phyloP scores from a whole-genome alignment of 805 yeast species.

The Wickerhamomyces rabaulensis region DNA sequence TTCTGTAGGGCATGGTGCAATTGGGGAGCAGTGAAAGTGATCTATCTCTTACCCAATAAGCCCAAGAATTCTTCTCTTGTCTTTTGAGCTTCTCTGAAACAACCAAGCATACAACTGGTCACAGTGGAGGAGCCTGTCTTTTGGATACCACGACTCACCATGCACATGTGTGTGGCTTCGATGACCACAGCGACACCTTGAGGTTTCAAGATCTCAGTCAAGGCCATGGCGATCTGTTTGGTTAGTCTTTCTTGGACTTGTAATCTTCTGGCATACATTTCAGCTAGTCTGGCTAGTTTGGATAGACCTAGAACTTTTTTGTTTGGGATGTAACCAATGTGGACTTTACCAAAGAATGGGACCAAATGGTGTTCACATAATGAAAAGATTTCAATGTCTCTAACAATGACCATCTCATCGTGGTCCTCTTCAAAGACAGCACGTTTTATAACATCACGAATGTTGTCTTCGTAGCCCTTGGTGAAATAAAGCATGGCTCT shows the following conservation, averaged over 20 bases:
- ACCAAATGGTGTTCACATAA: conserved; percentile 97
- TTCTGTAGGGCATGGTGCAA: background rate
- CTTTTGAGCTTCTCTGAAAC: conserved; percentile 88
- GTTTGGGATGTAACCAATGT: conserved; percentile 96
- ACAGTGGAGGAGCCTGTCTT: conserved; percentile 91
- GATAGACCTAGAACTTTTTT: conserved; percentile 88
- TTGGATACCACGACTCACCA: conserved; percentile 97
- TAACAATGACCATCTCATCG: conserved; percentile 97
- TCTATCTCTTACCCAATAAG: conserved; percentile 56
- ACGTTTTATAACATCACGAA: conserved; percentile 84
- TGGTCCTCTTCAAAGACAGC: conserved; percentile 98
- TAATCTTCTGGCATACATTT: conserved; percentile 90
- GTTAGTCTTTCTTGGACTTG: conserved; percentile 98
- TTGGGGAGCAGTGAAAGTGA: background rate
- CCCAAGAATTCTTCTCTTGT: conserved; percentile 95
- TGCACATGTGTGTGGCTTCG: conserved; percentile 98
- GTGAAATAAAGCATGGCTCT: conserved; percentile 95
- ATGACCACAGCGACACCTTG: conserved; percentile 98
- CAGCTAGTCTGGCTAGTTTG: conserved; percentile 92
- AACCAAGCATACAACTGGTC: conserved; percentile 96
- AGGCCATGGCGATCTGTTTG: conserved; percentile 95
- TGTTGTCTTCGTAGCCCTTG: conserved; percentile 93
- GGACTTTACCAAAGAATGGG: conserved; percentile 95
- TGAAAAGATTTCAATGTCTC: conserved; percentile 88
- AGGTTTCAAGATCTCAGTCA: conserved; percentile 85